A percentile compares a stretch with the other conserved stretches of the same genome.
phyloP scores from a whole-genome alignment of 768 basidiomycete species.

The Pleurotus eryngii region DNA sequence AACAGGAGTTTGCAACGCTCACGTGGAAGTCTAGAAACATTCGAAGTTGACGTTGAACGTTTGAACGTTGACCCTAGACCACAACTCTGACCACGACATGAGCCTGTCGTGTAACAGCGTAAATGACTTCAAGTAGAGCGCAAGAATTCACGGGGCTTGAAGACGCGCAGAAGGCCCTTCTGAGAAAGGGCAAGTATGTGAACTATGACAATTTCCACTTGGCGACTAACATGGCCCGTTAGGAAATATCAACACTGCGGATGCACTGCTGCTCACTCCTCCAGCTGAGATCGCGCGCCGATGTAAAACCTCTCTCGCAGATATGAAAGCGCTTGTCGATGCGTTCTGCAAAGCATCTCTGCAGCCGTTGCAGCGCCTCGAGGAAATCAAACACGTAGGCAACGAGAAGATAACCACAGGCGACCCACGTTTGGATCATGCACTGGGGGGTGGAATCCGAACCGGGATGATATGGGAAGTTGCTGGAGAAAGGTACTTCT shows the following conservation, averaged over 20 bases:
- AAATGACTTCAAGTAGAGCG: neutral
- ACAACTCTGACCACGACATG: no score
- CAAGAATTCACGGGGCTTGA: neutral
- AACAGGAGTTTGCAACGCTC: no score
- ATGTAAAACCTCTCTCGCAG: slow-evolving; percentile 48
- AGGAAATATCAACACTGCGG: slow-evolving; percentile 48
- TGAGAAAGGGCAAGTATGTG: neutral
- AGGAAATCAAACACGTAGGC: slow-evolving; percentile 30
- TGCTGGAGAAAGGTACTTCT: slow-evolving; percentile 77
- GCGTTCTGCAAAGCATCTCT: slow-evolving; percentile 42
- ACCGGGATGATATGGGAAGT: slow-evolving; percentile 86
- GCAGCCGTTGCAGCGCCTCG: slow-evolving; percentile 38
- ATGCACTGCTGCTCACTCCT: slow-evolving; percentile 48
- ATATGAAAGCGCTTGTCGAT: slow-evolving; percentile 49
- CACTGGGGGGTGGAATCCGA: slow-evolving; percentile 76
- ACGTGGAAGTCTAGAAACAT: no score
- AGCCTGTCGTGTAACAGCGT: no score
- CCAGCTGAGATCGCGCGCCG: slow-evolving; percentile 52
- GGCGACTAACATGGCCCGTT: neutral
- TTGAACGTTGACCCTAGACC: no score
- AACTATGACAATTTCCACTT: neutral
- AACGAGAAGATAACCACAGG: slow-evolving; percentile 68
- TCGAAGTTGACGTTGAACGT: no score
- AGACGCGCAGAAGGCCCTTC: neutral
- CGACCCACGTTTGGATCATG: slow-evolving; percentile 61